Base-by-base conservation (phyloP, 2,329 filamentous ascomycete genomes). In the Botryosphaeria dothidea region DNA sequence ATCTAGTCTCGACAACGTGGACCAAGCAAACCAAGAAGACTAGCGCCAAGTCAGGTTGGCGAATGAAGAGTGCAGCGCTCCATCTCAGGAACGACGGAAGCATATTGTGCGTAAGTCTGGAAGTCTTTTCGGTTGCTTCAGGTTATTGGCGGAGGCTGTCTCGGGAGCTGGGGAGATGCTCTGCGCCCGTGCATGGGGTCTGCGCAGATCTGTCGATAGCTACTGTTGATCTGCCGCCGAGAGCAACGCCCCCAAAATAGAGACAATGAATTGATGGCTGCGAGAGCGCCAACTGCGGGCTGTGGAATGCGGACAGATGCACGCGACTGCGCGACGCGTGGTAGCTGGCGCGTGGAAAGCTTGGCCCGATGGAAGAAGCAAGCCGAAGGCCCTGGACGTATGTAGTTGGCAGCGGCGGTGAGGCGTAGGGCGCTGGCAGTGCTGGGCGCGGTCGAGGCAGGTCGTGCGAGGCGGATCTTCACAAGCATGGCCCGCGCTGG, bases 131-230 rank as follows among this genome's bases (percentile, higher is more conserved):
- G 45, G 45, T 8, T 48, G 21, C 19, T 48, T 15, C 11, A 23
- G 21, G 45, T 13, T 25, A 25, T 25, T 23, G 45, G 45, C 45
- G 52, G 36, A 19, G 34, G n/a, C 17, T 19, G 36, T 19, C 23
- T 19, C 36, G 54, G 54, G 23, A 58, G 23, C 17, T 27, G 7
- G 15, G 25, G 36, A 29, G 11, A 34, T 25, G 34, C 15, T 25
- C 34, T 41, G 54, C 29, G 36, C 54, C 54, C 54, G 54, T 58
- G 54, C 54, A 58, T 58, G 54, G 23, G 21, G 23, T 38, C 21
- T 56, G 31, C 21, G 52, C 21, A 58, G 54, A 58, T 58, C 54
- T 19, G 54, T 58, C 54, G 54, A 58, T 45, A 43, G 36, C 54
- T 58, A 36, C 54, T 43, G 54, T 23, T 58, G 54, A 58, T 58